Conservation (phyloP, 441 rosid genomes). For the Syzygium malaccense region DNA sequence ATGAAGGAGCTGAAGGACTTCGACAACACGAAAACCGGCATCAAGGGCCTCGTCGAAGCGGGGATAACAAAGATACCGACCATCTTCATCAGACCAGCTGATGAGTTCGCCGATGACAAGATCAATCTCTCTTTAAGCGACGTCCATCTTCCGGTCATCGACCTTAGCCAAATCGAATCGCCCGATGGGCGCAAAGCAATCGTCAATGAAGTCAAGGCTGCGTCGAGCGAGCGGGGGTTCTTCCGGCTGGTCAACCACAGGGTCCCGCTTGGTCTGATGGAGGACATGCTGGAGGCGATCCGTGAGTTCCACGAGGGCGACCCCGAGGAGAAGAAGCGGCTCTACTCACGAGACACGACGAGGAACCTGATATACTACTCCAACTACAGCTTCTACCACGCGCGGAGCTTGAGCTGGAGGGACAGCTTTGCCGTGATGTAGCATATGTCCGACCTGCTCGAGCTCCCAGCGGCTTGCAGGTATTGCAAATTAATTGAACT, state of each 20-base stretch:
- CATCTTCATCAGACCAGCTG: background rate
- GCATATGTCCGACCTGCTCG: background rate
- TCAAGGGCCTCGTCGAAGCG: slow-evolving; percentile 5
- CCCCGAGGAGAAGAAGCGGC: background rate
- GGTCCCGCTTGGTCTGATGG: background rate
- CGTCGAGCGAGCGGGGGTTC: background rate
- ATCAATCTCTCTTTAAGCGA: background rate
- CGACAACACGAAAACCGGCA: background rate
- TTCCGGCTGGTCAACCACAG: background rate
- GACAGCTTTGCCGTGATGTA: background rate
- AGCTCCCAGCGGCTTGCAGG: background rate
- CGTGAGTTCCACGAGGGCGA: background rate
- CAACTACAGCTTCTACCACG: background rate
- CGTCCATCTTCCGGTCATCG: background rate
- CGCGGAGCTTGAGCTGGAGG: background rate
- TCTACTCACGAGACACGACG: background rate
- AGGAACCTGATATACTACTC: background rate
- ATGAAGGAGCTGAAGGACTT: background rate
- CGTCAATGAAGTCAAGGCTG: background rate
- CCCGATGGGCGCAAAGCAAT: background rate
- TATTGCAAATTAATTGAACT: background rate
- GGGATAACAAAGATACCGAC: background rate
- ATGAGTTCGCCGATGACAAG: background rate
- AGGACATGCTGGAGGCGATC: background rate
- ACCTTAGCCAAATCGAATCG: background rate